Conservation (phyloP, 2,329 filamentous ascomycete genomes). For the Xylariaceae sp. region DNA sequence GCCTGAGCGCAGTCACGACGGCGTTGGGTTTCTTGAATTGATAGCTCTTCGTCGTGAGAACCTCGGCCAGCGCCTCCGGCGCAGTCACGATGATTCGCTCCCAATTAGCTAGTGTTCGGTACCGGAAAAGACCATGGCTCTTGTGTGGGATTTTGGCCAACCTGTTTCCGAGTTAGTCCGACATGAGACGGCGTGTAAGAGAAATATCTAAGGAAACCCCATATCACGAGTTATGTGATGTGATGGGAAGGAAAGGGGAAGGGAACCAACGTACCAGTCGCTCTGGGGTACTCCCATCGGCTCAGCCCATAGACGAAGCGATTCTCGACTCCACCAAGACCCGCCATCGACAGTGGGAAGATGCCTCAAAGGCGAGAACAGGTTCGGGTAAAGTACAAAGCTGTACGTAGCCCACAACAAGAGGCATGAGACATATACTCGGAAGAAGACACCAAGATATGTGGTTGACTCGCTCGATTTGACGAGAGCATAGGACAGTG, state of each 20-base stretch:
- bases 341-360: slow-evolving; percentile 16
- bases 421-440: slow-evolving; percentile 3
- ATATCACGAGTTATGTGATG: neutral
- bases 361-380: slow-evolving; percentile 18
- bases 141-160: slow-evolving; percentile 7
- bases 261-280: slow-evolving; percentile 11
- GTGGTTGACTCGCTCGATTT: slow-evolving; percentile 1
- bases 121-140: slow-evolving; percentile 14
- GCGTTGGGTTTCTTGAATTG: slow-evolving; percentile 15
- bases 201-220: neutral
- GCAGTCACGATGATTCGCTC: slow-evolving; percentile 11
- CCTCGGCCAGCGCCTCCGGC: slow-evolving; percentile 16
- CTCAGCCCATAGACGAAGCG: slow-evolving; percentile 9
- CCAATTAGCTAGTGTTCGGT: slow-evolving; percentile 7
- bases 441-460: slow-evolving; percentile 8
- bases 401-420: slow-evolving; percentile 10
- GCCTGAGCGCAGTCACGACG: slow-evolving; percentile 11
- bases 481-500: slow-evolving; percentile 12
- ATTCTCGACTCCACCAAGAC: slow-evolving; percentile 17
- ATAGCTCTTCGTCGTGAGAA: slow-evolving; percentile 16
- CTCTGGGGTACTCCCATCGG: slow-evolving; percentile 11
- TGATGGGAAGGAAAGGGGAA: neutral
- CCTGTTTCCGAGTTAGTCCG: slow-evolving; percentile 9
- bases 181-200: neutral
- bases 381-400: slow-evolving; percentile 15